These are phyloP conservation scores for Corchorus capsularis DNA, from an alignment of 345 rosid genomes.

Conservation along the genomic window DNA sequence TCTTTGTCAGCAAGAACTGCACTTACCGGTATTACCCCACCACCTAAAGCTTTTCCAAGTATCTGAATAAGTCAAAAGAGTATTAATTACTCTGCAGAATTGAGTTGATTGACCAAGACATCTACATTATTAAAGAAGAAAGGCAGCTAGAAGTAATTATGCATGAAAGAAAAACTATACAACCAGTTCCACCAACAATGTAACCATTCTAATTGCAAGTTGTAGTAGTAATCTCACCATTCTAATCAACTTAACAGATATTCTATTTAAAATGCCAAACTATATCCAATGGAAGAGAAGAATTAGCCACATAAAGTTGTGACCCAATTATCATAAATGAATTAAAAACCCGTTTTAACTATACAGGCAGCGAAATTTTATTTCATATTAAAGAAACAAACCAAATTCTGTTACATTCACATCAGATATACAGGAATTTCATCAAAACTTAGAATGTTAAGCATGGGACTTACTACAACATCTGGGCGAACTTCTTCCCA, in stretches of 20 bases:
- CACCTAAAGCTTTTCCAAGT: conserved; percentile 96
- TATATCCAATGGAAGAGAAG: no score
- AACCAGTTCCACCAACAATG: no score
- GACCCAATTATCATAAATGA: background rate
- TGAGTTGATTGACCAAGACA: no score
- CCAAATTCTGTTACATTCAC: background rate
- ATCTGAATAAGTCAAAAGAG: conserved; percentile 42
- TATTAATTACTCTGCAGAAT: conserved; percentile 5
- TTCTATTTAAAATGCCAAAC: background rate
- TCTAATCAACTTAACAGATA: no score
- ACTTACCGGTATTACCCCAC: conserved; percentile 96
- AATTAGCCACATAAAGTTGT: background rate
- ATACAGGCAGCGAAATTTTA: no score
- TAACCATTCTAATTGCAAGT: no score
- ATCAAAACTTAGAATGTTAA: background rate
- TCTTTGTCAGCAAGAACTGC: conserved; percentile 88
- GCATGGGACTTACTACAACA: conserved; percentile 62
- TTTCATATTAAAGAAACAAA: background rate
- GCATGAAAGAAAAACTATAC: no score
- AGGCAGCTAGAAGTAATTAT: no score
- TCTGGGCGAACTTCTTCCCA: conserved; percentile 96
- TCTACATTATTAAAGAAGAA: no score
- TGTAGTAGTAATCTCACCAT: no score
- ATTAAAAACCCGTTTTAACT: no score
- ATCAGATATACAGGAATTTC: conserved; percentile 11